Conservation (phyloP, 2,329 filamentous ascomycete species). For the Sporothrix globosa region DNA sequence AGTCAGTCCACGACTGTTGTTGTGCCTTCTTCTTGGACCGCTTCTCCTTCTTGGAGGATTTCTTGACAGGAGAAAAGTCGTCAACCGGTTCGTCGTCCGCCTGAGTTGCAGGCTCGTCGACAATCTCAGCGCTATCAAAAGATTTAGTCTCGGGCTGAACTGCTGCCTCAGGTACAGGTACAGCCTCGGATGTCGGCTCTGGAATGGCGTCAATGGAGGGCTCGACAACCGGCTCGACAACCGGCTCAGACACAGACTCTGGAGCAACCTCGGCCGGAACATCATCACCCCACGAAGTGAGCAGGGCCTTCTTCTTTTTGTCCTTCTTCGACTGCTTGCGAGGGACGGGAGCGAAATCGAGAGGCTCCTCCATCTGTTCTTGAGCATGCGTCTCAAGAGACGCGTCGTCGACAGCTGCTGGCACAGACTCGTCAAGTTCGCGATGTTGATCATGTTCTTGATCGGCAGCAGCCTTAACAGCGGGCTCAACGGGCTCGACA, state of each 20-base stretch:
- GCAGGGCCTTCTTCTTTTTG: constrained; percentile 28
- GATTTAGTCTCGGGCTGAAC: background rate
- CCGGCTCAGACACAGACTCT: background rate
- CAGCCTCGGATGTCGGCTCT: background rate
- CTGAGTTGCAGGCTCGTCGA: background rate
- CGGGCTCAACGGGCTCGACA: background rate
- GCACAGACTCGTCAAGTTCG: background rate
- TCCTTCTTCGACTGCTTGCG: constrained; percentile 31
- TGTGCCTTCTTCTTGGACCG: constrained; percentile 21
- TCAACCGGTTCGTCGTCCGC: background rate
- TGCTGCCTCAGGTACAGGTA: background rate
- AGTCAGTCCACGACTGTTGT: constrained; percentile 19
- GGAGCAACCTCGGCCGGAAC: constrained; percentile 8
- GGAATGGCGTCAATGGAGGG: too few relatives aligned
- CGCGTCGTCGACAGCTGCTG: background rate
- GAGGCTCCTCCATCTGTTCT: background rate
- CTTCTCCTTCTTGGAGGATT: constrained; percentile 27
- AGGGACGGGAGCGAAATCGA: background rate
- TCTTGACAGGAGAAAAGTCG: background rate
- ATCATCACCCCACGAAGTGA: constrained; percentile 8
- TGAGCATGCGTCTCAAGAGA: background rate
- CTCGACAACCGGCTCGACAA: too few relatives aligned
- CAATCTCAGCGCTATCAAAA: background rate
- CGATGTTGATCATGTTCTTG: background rate
- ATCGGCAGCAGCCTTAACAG: background rate